Evolutionary conservation across 2,329 filamentous ascomycete genomes (phyloP).

Genomic region (Furcasterigmium sp.): DNA sequence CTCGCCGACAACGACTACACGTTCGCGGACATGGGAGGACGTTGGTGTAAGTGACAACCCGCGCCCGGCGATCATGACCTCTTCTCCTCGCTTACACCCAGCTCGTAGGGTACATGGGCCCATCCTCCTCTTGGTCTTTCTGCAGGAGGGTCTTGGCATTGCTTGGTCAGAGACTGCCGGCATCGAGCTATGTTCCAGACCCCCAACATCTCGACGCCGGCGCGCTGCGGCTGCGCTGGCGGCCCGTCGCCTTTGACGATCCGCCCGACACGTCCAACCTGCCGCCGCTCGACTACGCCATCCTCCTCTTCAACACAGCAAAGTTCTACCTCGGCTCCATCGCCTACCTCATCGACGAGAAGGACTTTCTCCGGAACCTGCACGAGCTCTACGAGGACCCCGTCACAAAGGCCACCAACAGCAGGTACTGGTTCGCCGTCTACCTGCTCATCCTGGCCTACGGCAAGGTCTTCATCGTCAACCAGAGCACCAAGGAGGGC

Average conservation of each 20-base stretch:
- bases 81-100: background rate
- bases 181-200: conserved; percentile 21
- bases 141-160: conserved; percentile 25
- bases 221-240: conserved; percentile 20
- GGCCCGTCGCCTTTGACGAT: conserved; percentile 16
- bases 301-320: conserved; percentile 17
- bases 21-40: conserved; percentile 21
- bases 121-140: conserved; percentile 29
- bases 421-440: conserved; percentile 22
- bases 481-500: conserved; percentile 16
- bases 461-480: conserved; percentile 22
- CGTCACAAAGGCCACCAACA: conserved; percentile 9
- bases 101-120: conserved; percentile 25
- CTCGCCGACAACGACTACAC: conserved; percentile 24
- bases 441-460: conserved; percentile 25
- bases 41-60: conserved; percentile 23
- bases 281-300: conserved; percentile 15
- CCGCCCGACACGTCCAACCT: conserved; percentile 19
- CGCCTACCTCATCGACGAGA: conserved; percentile 17
- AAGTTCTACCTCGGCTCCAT: conserved; percentile 17
- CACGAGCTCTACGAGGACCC: conserved; percentile 17
- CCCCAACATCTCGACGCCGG: conserved; percentile 26
- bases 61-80: background rate
- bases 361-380: conserved; percentile 12
- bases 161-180: conserved; percentile 23